Percentiles rank a stretch among this genome's conserved stretches.
Conservation (phyloP, 2,329 filamentous ascomycete genomes). For the Aspergillus sp. region DNA sequence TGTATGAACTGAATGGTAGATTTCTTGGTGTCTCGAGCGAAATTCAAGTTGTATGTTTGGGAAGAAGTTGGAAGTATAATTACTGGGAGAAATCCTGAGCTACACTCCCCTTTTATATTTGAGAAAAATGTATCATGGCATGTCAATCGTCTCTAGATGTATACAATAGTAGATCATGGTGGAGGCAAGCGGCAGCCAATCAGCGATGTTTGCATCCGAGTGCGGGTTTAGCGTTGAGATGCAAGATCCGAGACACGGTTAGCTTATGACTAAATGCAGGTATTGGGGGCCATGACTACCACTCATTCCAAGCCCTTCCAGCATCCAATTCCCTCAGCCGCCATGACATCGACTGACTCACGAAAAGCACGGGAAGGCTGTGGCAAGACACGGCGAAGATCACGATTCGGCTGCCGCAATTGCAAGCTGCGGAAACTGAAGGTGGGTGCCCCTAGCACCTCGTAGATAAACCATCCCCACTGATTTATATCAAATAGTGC, state of each 20-base stretch:
- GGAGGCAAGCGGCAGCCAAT: slow-evolving; percentile 22
- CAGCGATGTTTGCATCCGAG: slow-evolving; percentile 18
- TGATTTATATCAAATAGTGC: slow-evolving; percentile 38
- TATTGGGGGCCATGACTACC: background rate
- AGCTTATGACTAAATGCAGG: background rate
- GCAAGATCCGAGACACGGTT: background rate
- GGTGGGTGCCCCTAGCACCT: slow-evolving; percentile 30
- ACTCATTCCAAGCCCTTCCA: background rate
- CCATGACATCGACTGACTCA: slow-evolving; percentile 4
- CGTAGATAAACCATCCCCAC: no score
- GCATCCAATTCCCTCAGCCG: slow-evolving; percentile 3
- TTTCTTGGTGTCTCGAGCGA: no score
- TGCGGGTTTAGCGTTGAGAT: slow-evolving; percentile 16
- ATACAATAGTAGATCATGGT: background rate
- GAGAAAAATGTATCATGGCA: background rate
- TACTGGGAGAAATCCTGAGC: background rate
- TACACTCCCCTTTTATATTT: slow-evolving; percentile 12
- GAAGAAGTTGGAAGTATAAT: background rate
- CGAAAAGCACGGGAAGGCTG: background rate
- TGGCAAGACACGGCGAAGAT: slow-evolving; percentile 32
- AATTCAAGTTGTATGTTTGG: no score
- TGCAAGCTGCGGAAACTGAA: slow-evolving; percentile 56
- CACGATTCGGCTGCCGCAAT: slow-evolving; percentile 53
- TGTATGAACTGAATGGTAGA: no score
- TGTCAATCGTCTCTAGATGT: background rate